Evolutionary conservation across 441 rosid species (phyloP), one percentile per base, ranked within the genome.

Genomic region (Bruguiera hainesii): DNA sequence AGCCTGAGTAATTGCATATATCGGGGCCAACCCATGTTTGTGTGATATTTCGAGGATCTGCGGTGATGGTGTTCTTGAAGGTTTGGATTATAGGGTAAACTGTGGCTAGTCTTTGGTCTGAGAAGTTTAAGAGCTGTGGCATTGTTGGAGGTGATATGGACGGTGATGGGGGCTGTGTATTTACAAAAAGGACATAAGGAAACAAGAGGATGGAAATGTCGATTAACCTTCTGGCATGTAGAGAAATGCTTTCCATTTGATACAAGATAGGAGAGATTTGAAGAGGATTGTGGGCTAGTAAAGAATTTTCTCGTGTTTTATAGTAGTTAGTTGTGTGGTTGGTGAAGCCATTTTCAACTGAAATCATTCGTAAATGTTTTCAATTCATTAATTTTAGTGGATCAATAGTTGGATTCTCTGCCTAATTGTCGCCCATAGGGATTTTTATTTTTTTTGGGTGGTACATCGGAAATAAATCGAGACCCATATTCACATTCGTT

Each of bases 1-100:
- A 81, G 62, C 90, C 90, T 19, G n/a, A 30, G 76, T 85, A 85
- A 68, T 20, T 71, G 77, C 90, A 85, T 18, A 85, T 66, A 21
- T 77, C 77, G 2, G 80, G 21, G 42, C 87, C 87, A 23, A 72
- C 78, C 90, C 90, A 85, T 0, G 83, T 73, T 16, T 29, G 23
- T 4, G 87, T 85, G 56, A 59, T 61, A 58, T 64, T 68, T 0
- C 64, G 56, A 0, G 84, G 86, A 65, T 85, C 87, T 7, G 62
- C 65, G 1, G 80, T 83, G 73, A 85, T 57, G 1, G 60, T 63
- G 52, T 11, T 55, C 73, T 83, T 83, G 83, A 85, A 85, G 35
- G 52, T 16, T 74, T 85, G 87, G 33, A 85, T 83, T 4, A 78
- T 37, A 0, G 83, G 82, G 72, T 73, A 85, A 3, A 79, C 74